Evolutionary conservation across 495 filamentous ascomycete species (phyloP), one percentile per base, ranked within the genome.

Genomic region (Hyaloscypha variabilis): DNA sequence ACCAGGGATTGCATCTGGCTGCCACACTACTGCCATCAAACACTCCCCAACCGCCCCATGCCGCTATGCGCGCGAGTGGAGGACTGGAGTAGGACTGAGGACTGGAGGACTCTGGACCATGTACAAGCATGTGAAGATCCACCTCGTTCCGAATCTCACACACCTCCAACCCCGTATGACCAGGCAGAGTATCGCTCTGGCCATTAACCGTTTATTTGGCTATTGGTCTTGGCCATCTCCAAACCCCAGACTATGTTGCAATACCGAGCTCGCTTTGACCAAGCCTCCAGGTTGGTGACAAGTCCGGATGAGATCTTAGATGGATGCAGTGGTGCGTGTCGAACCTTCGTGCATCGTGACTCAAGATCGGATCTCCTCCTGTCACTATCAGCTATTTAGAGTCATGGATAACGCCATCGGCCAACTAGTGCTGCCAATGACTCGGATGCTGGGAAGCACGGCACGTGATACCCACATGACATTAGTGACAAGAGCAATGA

Each of bases 111-210:
- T 54, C 21, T 54, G 19, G 1, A 54, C 11, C 51, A 25, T 54
- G 23, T 54, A 29, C 3, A 54, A 54, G 51, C 51, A 54, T 54
- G 51, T 54, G 51, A 54, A 10, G 51, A 23, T 17, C 51, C 11
- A 54, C 21, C 6, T 54, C 17, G 19, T 54, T 54, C 51, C 51
- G 51, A 29, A 13, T 24, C 11, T 29, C 51, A 23, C 21, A 54
- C 21, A n/a, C n/a, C n/a, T 8, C 21, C 51, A 54, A 54, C 19
- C 51, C 17, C 51, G 19, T 54, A 54, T 19, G 26, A 54, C 23
- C 51, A 24, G 2, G 21, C 17, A 52, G 49, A 23, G 51, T 25
- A n/a, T 54, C 51, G 51, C 51, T 28, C 10, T 54, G 26, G 51
- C 51, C 51, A 25, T 29, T 54, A 54, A 46, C 39, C 39, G 39